phyloP scores from a whole-genome alignment of 345 rosid species.

The Lepidium sativum region DNA sequence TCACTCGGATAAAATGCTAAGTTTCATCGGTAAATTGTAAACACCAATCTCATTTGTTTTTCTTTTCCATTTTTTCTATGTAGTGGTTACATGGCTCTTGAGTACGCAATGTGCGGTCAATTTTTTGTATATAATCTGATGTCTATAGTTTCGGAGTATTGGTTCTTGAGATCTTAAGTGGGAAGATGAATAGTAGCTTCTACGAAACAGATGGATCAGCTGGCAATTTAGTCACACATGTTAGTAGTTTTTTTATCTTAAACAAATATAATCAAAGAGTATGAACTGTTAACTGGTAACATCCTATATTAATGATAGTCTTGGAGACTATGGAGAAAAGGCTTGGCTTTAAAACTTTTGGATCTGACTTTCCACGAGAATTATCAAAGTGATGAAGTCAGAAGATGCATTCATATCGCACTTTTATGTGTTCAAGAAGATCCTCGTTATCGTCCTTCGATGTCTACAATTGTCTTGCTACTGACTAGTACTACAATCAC shows the following conservation, averaged over 20 bases:
- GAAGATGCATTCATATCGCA: too few relatives aligned
- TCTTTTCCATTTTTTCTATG: neutral
- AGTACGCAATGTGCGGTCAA: too few relatives aligned
- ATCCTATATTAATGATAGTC: slow-evolving; percentile 13
- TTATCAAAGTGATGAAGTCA: slow-evolving; percentile 26
- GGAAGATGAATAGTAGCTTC: neutral
- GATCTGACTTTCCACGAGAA: slow-evolving; percentile 19
- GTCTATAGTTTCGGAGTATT: too few relatives aligned
- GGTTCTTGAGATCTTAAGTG: slow-evolving; percentile 18
- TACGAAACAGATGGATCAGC: neutral
- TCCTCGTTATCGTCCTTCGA: too few relatives aligned
- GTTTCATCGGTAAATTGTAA: neutral
- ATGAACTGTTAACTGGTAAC: neutral
- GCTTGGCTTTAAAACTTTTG: slow-evolving; percentile 22
- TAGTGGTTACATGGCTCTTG: too few relatives aligned
- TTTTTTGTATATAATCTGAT: too few relatives aligned
- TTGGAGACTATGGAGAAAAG: slow-evolving; percentile 37
- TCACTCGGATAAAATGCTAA: neutral
- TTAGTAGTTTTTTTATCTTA: neutral
- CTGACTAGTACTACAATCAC: too few relatives aligned
- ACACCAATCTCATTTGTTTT: neutral
- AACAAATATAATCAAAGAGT: neutral
- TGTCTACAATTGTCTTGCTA: too few relatives aligned
- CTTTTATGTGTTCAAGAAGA: too few relatives aligned
- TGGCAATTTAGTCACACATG: slow-evolving; percentile 13